Evolutionary conservation across 2,329 filamentous ascomycete species (phyloP), one percentile per base, ranked within the genome.

Genomic region (Ascomycota sp.): DNA sequence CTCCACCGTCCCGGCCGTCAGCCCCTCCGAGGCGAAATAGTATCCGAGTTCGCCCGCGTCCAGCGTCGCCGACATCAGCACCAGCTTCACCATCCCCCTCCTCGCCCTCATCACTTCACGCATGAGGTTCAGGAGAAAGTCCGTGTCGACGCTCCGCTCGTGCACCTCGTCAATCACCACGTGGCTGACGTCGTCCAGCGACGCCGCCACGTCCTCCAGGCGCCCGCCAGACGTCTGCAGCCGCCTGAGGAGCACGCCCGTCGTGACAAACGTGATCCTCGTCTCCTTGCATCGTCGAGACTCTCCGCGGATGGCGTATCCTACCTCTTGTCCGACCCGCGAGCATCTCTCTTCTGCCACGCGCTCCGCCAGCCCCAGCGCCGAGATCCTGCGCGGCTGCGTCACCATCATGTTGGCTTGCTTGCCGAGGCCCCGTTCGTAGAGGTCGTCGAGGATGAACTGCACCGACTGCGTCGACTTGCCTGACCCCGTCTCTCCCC

Each of bases 381-480:
- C 89, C 20, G 86, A 94, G 36, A 98, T 95, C 48, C 89, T 71
- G 33, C 89, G 73, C 15, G 89, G 89, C 43, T 98, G 89, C 0
- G 89, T 98, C 43, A 92, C 93, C 35, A 98, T 72, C 37, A 98
- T 92, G 44, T 91, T 94, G 21, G 75, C 79, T 9, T 69, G 69
- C 9, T 67, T 68, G 3, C 86, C 89, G 7, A 91, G 61, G 7
- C 75, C 69, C 27, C 68, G 64, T 36, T 67, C 63, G 41, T 94
- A 92, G 37, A 95, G 59, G 41, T 95, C 81, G 43, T 98, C 89
- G 2, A 98, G 62, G 26, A 98, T 65, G 50, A 95, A 98, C 49
- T 98, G 89, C 22, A 95, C 82, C 3, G 82, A 89, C 50, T 98
- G 89, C 1, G 89, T 95, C 29, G 81, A 93, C 53, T 98, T 98